phyloP scores from a whole-genome alignment of 805 yeast genomes.

The Groenewaldozyma tartarivorans region DNA sequence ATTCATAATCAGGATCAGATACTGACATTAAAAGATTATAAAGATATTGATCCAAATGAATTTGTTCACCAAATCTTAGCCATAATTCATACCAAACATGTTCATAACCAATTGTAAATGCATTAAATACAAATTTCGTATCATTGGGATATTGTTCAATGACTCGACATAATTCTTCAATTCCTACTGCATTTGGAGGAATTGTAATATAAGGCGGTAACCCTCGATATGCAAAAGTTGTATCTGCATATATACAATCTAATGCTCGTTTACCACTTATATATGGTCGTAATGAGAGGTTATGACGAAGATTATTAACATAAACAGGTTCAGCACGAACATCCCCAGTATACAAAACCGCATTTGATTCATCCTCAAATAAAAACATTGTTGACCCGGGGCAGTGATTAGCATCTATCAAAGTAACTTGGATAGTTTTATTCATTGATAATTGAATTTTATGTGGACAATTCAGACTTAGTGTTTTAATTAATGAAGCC shows the following conservation, averaged over 20 bases:
- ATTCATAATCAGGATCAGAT: constrained; percentile 8
- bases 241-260: constrained; percentile 44
- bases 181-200: constrained; percentile 34
- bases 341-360: constrained; percentile 49
- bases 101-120: constrained; percentile 42
- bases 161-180: constrained; percentile 26
- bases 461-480: constrained; percentile 18
- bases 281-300: constrained; percentile 37
- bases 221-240: constrained; percentile 41
- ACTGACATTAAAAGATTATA: constrained; percentile 19
- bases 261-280: constrained; percentile 25
- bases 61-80: constrained; percentile 16
- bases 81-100: constrained; percentile 39
- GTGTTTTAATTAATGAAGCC: constrained; percentile 2
- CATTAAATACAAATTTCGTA: constrained; percentile 33
- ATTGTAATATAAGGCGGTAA: constrained; percentile 39
- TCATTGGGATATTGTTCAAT: constrained; percentile 37
- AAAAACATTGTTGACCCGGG: constrained; percentile 52
- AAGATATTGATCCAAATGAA: constrained; percentile 27
- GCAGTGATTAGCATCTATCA: constrained; percentile 47
- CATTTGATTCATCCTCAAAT: constrained; percentile 20
- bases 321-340: constrained; percentile 48
- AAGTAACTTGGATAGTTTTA: constrained; percentile 28
- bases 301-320: constrained; percentile 30
- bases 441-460: constrained; percentile 13